Conservation (phyloP, 768 basidiomycete species). For the Paxillus involutus region DNA sequence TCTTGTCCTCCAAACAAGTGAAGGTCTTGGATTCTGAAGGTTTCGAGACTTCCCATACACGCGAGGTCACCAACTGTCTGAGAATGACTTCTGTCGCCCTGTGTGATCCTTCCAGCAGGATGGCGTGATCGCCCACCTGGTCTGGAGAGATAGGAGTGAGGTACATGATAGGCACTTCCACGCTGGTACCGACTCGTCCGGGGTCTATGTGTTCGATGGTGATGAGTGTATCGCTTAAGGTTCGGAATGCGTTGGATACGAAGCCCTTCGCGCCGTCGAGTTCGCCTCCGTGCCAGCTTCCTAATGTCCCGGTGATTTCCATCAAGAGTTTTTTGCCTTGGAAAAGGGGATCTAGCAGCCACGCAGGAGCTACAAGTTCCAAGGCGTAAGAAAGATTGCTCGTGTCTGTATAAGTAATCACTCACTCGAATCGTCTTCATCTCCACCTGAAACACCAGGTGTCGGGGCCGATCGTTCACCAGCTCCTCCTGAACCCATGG, state of each 20-base stretch:
- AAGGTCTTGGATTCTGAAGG: neutral
- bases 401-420: constrained; percentile 3
- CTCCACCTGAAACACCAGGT: constrained; percentile 25
- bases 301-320: constrained; percentile 26
- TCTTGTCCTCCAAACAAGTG: constrained; percentile 11
- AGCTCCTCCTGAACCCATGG: constrained; percentile 23
- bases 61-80: constrained; percentile 34
- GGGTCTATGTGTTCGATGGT: constrained; percentile 31
- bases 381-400: constrained; percentile 18
- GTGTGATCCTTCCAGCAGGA: constrained; percentile 45
- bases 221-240: constrained; percentile 26
- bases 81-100: constrained; percentile 48
- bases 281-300: constrained; percentile 30
- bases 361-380: constrained; percentile 22
- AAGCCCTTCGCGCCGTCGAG: constrained; percentile 27
- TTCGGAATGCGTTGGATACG: constrained; percentile 24
- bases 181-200: constrained; percentile 31
- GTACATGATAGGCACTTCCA: constrained; percentile 41
- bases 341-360: constrained; percentile 29
- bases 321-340: constrained; percentile 28
- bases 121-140: constrained; percentile 44
- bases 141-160: constrained; percentile 41
- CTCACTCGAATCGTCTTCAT: constrained; percentile 31
- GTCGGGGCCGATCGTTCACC: constrained; percentile 29
- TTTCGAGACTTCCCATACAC: constrained; percentile 11